These are phyloP conservation scores for Aureobasidium sp. DNA, from an alignment of 2,329 filamentous ascomycete genomes.

Conservation along the genomic window DNA sequence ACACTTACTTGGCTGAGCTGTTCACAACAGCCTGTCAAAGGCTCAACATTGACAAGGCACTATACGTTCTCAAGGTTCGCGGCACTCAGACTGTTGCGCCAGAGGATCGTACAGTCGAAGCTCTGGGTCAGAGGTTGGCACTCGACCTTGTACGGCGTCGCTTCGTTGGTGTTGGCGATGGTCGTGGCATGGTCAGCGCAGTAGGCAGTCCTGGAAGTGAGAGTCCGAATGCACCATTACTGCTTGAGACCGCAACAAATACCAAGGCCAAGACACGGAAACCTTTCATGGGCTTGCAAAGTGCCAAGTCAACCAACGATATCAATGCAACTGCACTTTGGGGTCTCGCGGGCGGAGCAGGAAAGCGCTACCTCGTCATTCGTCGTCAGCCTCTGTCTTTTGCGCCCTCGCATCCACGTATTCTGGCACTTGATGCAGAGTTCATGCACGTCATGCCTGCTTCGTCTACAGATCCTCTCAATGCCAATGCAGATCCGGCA, in stretches of 20 bases:
- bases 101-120: conserved; percentile 70
- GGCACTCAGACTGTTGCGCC: conserved; percentile 68
- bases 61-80: conserved; percentile 70
- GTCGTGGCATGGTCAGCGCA: conserved; percentile 44
- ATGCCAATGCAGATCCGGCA: conserved; percentile 23
- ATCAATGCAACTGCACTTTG: conserved; percentile 20
- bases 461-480: conserved; percentile 26
- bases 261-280: conserved; percentile 40
- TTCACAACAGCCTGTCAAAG: conserved; percentile 72
- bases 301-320: conserved; percentile 37
- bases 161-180: conserved; percentile 52
- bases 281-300: conserved; percentile 14
- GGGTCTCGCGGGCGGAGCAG: conserved; percentile 19
- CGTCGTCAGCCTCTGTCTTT: conserved; percentile 78
- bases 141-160: conserved; percentile 69
- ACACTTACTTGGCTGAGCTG: conserved; percentile 76
- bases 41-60: conserved; percentile 69
- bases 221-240: conserved; percentile 60
- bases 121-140: conserved; percentile 66
- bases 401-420: conserved; percentile 65
- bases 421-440: conserved; percentile 74
- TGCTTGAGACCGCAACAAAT: conserved; percentile 45
- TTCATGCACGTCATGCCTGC: conserved; percentile 76
- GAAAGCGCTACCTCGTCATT: conserved; percentile 69
- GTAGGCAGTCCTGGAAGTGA: conserved; percentile 61